Evolutionary conservation across 352 stramenopile species (phyloP), one percentile per base, ranked within the genome.

Genomic region (Phytophthora pini): DNA sequence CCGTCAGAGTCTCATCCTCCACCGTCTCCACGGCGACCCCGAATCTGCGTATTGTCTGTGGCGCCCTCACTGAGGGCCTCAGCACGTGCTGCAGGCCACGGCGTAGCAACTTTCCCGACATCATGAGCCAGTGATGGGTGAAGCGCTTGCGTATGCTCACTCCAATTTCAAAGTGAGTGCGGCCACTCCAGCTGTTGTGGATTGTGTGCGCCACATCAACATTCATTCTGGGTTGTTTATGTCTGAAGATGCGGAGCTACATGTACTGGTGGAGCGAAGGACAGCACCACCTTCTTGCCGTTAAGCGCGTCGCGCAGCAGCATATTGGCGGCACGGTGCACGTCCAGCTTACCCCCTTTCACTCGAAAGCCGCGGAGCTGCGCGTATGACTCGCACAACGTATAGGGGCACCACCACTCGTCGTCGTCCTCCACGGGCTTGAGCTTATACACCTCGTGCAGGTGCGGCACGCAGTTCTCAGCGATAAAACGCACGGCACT

Each of bases 391-490:
- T 93, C 87, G 48, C 83, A 89, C 34, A 95, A 53, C 27, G 82
- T 88, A 58, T 83, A 95, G 11, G 87, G 87, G 24, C 79, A 87
- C 87, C 85, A 95, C 26, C 82, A 77, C 15, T 78, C 80, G 48
- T 92, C 83, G 24, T 93, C 84, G 10, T 85, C 78, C 24, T 93
- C 84, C 17, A 93, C 74, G 1, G 77, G 77, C 45, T 79, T 83
- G 40, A 95, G 78, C 61, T 93, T 93, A 75, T 95, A 95, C n/a
- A 90, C 56, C 39, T 88, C 80, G 45, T 93, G 68, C 49, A 95
- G 76, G 13, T 75, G 66, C 13, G 87, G 87, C 34, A 73, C 60
- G 41, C 85, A 93, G 59, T 93, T 93, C 68, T 97, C 89, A 7
- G 87, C 86, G 15, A 95, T 82, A 51, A 95, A 95, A 15, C 88